Conservation (phyloP, 176 grass and related monocot species). For the Musa acuminata region DNA sequence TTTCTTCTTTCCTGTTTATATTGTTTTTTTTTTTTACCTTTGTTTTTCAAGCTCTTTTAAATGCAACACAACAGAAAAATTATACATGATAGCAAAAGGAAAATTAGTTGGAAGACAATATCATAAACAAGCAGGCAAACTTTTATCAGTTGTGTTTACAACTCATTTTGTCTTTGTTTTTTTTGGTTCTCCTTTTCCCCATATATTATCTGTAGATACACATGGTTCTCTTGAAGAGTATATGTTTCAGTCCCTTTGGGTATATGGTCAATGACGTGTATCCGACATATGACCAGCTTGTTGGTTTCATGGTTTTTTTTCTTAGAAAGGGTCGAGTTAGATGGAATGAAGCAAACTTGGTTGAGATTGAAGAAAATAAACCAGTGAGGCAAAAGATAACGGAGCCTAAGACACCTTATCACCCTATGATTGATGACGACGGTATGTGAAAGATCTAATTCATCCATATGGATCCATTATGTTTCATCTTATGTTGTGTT, state of each 20-base stretch:
- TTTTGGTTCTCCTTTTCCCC: not conserved
- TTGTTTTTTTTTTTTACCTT: not conserved
- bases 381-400: slow-evolving; percentile 94
- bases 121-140: not conserved
- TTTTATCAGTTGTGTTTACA: not conserved
- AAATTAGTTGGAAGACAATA: not conserved
- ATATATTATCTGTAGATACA: no score
- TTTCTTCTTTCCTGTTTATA: not conserved
- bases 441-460: slow-evolving; percentile 28
- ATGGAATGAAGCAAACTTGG: slow-evolving; percentile 85
- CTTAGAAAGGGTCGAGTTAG: slow-evolving; percentile 41
- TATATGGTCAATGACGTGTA: not conserved
- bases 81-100: not conserved
- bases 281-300: not conserved
- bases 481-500: not conserved
- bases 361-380: slow-evolving; percentile 96
- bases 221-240: no score
- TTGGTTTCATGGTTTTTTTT: not conserved
- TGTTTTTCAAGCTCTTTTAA: not conserved
- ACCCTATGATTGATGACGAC: slow-evolving; percentile 86
- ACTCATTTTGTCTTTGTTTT: not conserved
- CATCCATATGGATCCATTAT: not conserved
- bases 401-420: slow-evolving; percentile 94
- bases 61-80: not conserved
- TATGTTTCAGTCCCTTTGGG: not conserved